Evolutionary conservation across 2,329 filamentous ascomycete species (phyloP), one percentile per base, ranked within the genome.

Genomic region (Penicillium italicum): DNA sequence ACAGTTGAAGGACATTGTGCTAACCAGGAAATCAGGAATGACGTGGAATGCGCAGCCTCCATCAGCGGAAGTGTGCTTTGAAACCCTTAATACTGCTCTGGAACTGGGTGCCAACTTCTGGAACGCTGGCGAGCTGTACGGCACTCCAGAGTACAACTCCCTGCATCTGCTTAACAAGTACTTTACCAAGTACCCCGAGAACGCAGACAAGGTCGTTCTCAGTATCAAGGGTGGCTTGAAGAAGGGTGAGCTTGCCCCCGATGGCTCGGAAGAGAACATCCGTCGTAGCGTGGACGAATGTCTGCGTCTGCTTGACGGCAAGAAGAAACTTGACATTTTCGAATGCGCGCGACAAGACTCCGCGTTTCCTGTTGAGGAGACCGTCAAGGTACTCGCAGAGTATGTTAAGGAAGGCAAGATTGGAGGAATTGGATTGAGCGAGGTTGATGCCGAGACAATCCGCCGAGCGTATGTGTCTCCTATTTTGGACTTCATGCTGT

Each of bases 121-220:
- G 84, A 87, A 86, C 63, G 84, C 77, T 36, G 85, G 79, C 59
- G 84, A 87, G 66, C 81, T 88, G 66, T 89, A 89, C 72, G 86
- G 86, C 37, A 79, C 70, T 0, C 68, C 80, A 1, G 76, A 82
- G 20, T 78, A 78, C 64, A 86, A 87, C 73, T 83, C 79, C 2
- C 71, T 86, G 64, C 79, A 81, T 31, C 72, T 88, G 10, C 71
- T 89, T 30, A 79, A 82, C 57, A 75, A 78, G 26, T 89, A 88
- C 72, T 87, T 89, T 66, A 77, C 77, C 31, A 78, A 80, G 57
- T 82, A 88, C 66, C 85, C 86, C 1, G 82, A 85, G 58, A 82
- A 88, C 59, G 84, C 85, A 8, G 75, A 80, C 47, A 83, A 84
- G 65, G 77, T 88, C 10, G 77, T 86, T 11, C 71, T 89, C 44